Evolutionary conservation across 2,329 filamentous ascomycete species (phyloP).

Genomic region (Rutstroemia sp.): DNA sequence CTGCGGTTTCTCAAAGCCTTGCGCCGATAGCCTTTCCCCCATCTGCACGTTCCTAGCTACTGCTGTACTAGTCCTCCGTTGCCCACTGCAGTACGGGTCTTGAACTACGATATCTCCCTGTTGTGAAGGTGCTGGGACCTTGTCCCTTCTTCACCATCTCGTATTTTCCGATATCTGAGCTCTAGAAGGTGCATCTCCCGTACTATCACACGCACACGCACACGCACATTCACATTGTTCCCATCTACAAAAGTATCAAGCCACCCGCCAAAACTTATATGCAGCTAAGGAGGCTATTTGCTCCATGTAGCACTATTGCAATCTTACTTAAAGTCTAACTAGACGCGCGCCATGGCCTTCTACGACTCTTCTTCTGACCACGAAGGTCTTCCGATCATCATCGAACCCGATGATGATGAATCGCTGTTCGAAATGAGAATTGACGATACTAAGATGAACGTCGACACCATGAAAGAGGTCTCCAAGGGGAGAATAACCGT

Average conservation of each 20-base stretch:
- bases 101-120: too few relatives aligned
- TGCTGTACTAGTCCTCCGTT: background rate
- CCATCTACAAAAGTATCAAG: background rate
- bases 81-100: background rate
- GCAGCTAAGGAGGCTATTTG: slow-evolving; percentile 3
- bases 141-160: background rate
- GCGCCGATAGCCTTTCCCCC: background rate
- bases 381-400: slow-evolving; percentile 16
- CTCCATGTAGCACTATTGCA: slow-evolving; percentile 7
- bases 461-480: slow-evolving; percentile 23
- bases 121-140: background rate
- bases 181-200: too few relatives aligned
- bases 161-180: background rate
- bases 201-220: background rate
- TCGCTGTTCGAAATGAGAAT: slow-evolving; percentile 5
- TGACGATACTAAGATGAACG: slow-evolving; percentile 10
- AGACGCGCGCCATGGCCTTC: slow-evolving; percentile 12
- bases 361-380: slow-evolving; percentile 17
- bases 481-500: slow-evolving; percentile 11
- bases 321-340: slow-evolving; percentile 10
- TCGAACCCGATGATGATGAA: slow-evolving; percentile 15
- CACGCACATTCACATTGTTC: background rate
- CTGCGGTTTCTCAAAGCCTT: background rate
- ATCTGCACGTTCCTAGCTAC: slow-evolving; percentile 4
- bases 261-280: slow-evolving; percentile 5